Evolutionary conservation across 768 basidiomycete species (phyloP), one percentile per base, ranked within the genome.

Genomic region (Pleurotus cornucopiae): DNA sequence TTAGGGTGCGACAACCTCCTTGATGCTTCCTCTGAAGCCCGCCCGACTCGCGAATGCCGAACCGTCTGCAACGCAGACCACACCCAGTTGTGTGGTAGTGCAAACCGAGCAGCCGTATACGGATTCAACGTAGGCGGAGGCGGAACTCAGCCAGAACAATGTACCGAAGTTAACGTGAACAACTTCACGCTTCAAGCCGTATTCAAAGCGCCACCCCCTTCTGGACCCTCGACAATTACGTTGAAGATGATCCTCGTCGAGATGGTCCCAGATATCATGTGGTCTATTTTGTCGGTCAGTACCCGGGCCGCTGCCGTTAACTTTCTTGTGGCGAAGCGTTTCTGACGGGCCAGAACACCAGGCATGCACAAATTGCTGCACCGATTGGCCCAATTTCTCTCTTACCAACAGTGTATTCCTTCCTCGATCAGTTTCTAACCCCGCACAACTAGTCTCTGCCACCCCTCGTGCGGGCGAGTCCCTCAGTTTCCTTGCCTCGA

Each of bases 401-500:
- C 56, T 78, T 46, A 62, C 69, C 49, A 75, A 75, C 58, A 73
- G 73, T 13, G 69, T 78, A 44, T 69, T 76, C 59, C 63, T 69
- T 49, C 74, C 74, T 6, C 73, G 69, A 18, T 75, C 76, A 4
- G 61, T 67, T 6, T 67, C 68, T 12, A 69, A 76, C 39, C 70
- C 72, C 6, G 66, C 66, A 4, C 68, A 76, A 56, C 63, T 72
- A 39, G 73, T 76, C 68, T 65, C 75, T 5, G 74, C 74, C 6
- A 71, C 67, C 7, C 67, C 74, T 7, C 62, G 66, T 13, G 69
- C 72, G 49, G 76, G 76, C 39, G 73, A 78, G 60, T 75, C 74
- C 3, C 74, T 74, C 23, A 69, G 67, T 43, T 78, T 78, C 54
- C 73, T 77, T n/a, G 73, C 75, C 2, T 75, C 73, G 13, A 72